These are phyloP conservation scores for Heliamphora pulchella DNA, from an alignment of 179 eudicot genomes.

Conservation along the genomic window DNA sequence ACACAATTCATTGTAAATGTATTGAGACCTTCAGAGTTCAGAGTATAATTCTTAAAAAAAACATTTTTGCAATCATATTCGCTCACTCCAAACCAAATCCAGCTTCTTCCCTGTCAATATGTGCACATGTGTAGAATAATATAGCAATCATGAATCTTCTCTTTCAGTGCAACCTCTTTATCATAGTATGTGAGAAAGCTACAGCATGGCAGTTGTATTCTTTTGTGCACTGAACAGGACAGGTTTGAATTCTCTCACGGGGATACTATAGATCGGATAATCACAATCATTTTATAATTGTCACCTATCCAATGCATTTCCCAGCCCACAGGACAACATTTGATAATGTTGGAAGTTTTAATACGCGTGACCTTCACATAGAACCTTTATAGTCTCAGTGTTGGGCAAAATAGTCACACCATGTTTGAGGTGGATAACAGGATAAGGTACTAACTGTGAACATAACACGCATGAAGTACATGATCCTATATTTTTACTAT, in stretches of 20 bases:
- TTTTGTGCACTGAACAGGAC: background rate
- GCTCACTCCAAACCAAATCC: background rate
- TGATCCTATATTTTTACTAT: background rate
- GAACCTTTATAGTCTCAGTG: background rate
- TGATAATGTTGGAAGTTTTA: background rate
- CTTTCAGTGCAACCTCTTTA: background rate
- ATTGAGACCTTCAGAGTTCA: background rate
- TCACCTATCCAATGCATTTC: background rate
- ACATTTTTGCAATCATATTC: background rate
- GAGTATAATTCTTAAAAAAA: background rate
- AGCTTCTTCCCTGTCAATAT: background rate
- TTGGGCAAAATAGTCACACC: background rate
- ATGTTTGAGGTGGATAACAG: constrained; percentile 6
- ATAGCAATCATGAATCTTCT: background rate
- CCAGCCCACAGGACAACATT: background rate
- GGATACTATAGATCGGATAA: background rate
- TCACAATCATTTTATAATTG: background rate
- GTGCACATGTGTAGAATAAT: background rate
- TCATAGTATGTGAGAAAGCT: background rate
- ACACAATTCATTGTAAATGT: background rate
- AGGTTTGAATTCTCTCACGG: background rate
- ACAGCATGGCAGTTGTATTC: background rate
- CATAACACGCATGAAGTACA: background rate
- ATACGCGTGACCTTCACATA: background rate
- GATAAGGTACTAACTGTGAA: background rate